phyloP scores from a whole-genome alignment of 2,329 filamentous ascomycete species.

The Saccharata proteae region DNA sequence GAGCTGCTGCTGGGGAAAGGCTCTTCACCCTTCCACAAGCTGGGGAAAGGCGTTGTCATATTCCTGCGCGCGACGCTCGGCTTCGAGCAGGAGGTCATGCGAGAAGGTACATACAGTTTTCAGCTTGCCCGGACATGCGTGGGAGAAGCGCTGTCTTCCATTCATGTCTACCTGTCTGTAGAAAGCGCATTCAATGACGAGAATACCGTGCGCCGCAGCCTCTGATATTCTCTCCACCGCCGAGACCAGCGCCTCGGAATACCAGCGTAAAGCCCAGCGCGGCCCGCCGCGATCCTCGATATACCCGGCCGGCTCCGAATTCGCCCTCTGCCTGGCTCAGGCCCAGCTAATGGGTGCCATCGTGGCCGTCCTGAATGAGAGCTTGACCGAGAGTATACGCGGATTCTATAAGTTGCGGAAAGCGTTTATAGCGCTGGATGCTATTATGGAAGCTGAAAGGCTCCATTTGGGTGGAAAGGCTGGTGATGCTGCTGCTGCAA shows the following conservation, averaged over 20 bases:
- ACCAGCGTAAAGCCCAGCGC: conserved; percentile 58
- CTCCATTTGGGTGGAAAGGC: conserved; percentile 34
- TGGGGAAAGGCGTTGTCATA: conserved; percentile 67
- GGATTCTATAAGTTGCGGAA: conserved; percentile 89
- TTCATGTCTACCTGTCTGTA: too few relatives aligned
- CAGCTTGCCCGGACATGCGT: conserved; percentile 3
- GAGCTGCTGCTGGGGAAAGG: conserved; percentile 60
- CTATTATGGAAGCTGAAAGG: conserved; percentile 63
- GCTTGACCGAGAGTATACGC: conserved; percentile 77
- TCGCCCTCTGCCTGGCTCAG: conserved; percentile 70
- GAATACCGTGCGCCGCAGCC: conserved; percentile 37
- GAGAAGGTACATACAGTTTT: conserved; percentile 40
- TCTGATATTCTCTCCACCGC: conserved; percentile 58
- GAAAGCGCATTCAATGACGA: conserved; percentile 15
- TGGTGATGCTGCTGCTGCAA: not conserved
- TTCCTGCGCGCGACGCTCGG: conserved; percentile 82
- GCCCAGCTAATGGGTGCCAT: conserved; percentile 83
- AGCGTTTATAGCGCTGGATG: conserved; percentile 71
- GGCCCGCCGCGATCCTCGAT: conserved; percentile 38
- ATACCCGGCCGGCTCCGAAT: conserved; percentile 79
- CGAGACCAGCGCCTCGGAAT: conserved; percentile 63
- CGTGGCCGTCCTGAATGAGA: conserved; percentile 82
- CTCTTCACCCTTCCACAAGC: conserved; percentile 75
- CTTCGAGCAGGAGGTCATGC: conserved; percentile 86
- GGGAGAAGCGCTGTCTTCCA: too few relatives aligned